Base-by-base conservation (phyloP, 306 rosid species). In the Prunus armeniaca region DNA sequence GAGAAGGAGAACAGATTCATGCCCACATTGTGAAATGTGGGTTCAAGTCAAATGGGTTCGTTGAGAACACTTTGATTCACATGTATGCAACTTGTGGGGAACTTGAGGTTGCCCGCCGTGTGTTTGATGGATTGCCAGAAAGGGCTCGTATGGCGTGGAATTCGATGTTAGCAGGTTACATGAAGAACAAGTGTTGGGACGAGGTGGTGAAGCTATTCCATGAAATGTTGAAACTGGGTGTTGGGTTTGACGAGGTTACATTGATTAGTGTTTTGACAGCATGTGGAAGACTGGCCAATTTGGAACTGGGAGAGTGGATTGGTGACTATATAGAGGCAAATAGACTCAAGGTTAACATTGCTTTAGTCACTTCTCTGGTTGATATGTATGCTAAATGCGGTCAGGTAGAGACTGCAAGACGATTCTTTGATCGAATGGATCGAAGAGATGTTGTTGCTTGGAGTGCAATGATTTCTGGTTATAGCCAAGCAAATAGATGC, bases 401-500 rank as follows among this genome's bases (percentile, higher is more conserved):
- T 52, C 76, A 71, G 57, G 84, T 86, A 11, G 87, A 86, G 54
- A 79, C 76, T 13, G 96, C 92, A 0, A 69, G 86, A 67, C 69
- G 28, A 32, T 32, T 90, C 80, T 90, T 90, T 55, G 77, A 88
- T 27, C 67, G 61, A 76, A 83, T 90, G 90, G 82, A 76, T 38
- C 72, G 24, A 58, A 86, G 87, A 73, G 88, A 87, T 82, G 89
- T 86, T 22, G 87, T 90, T 71, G 89, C 89, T 0, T 90, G 92
- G 92, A 88, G 92, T 78, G 87, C 89, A 2, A 84, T 90, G 95
- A 88, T 90, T 43, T 86, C 89, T 30, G 95, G 95, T 22, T 88
- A 86, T 71, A 67, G 84, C 58, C 92, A 86, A 78, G 89, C 83
- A 7, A 82, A 88, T 57, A 76, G 86, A 64, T 82, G 90, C 62